Percentiles rank a stretch among this genome's conserved stretches.
phyloP scores from a whole-genome alignment of 805 yeast genomes.

The Sporopachydermia quercuum region DNA sequence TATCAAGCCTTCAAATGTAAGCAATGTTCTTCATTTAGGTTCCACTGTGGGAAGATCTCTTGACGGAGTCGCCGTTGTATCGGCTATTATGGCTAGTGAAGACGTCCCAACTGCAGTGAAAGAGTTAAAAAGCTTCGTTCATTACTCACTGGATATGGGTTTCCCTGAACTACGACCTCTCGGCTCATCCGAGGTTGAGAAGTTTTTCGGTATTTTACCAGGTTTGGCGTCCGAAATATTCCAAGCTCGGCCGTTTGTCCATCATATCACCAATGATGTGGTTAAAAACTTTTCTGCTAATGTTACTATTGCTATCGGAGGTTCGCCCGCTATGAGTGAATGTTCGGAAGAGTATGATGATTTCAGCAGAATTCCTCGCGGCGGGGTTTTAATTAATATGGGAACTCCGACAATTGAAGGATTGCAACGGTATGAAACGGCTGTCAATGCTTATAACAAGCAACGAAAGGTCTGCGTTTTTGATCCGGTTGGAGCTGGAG shows the following conservation, averaged over 20 bases:
- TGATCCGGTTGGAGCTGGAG: slow-evolving; percentile 93
- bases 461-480: slow-evolving; percentile 49
- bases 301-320: slow-evolving; percentile 70
- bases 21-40: slow-evolving; percentile 38
- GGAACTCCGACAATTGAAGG: slow-evolving; percentile 48
- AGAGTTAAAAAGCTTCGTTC: slow-evolving; percentile 19
- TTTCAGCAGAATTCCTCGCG: slow-evolving; percentile 37
- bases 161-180: neutral
- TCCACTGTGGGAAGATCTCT: slow-evolving; percentile 26
- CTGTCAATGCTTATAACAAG: slow-evolving; percentile 43
- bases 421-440: slow-evolving; percentile 30
- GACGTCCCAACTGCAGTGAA: slow-evolving; percentile 39
- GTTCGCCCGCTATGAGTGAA: slow-evolving; percentile 83
- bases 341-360: slow-evolving; percentile 50
- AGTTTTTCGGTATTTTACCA: slow-evolving; percentile 10
- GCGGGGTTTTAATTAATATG: slow-evolving; percentile 52
- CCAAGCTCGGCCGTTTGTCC: slow-evolving; percentile 44
- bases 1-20: slow-evolving; percentile 45
- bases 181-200: slow-evolving; percentile 4
- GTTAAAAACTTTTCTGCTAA: slow-evolving; percentile 83
- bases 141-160: slow-evolving; percentile 18
- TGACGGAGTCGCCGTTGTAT: slow-evolving; percentile 84
- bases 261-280: slow-evolving; percentile 81
- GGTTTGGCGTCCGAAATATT: slow-evolving; percentile 14
- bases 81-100: slow-evolving; percentile 58